Base-by-base conservation (phyloP, 129 eudicot species). In the Lactuca saligna region DNA sequence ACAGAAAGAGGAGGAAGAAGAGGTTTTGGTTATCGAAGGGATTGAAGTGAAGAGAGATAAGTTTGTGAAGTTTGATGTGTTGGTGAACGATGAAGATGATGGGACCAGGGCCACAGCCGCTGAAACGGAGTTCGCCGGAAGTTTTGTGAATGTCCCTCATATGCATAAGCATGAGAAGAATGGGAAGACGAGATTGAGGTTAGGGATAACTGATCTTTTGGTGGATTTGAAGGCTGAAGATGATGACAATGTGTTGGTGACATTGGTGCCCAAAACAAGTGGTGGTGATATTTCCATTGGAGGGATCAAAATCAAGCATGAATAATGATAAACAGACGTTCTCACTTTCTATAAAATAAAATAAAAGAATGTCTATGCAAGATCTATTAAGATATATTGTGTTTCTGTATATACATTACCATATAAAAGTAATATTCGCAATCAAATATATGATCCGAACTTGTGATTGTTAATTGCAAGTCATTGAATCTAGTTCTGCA, bases 31-130 rank as follows among this genome's bases (percentile, higher is more conserved):
- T 58, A 73, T 85, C 0, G 66, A 81, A 13, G 80, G 77, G 44
- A 82, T 85, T 14, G 81, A 74, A 54, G 61, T 78, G n/a, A 41
- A 55, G 16, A 75, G 72, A 33, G 79, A 75, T 7, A 57, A 5
- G 58, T 78, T 74, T 46, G 81, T 68, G 46, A 85, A 81, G 69
- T 85, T 85, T 68, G 90, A 85, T 60, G 90, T 85, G 71, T 81
- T 78, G 20, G 69, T 85, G 48, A 85, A 85, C 34, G 86, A 81
- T 37, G 90, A 78, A 57, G 90, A 85, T 4, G 86, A 79, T 3
- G 73, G 46, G 20, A 39, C 46, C 29, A 69, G 54, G 4, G 68
- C 46, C 4, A 63, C 77, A 32, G 78, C 74, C 0, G 75, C 76
- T 46, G 65, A 74, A 55, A 67, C 75, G 0, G 83, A 80, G 80